Percentiles rank a stretch among this genome's conserved stretches.
Evolutionary conservation across 2,329 filamentous ascomycete genomes (phyloP).

Genomic region (Paramyrothecium sp.): DNA sequence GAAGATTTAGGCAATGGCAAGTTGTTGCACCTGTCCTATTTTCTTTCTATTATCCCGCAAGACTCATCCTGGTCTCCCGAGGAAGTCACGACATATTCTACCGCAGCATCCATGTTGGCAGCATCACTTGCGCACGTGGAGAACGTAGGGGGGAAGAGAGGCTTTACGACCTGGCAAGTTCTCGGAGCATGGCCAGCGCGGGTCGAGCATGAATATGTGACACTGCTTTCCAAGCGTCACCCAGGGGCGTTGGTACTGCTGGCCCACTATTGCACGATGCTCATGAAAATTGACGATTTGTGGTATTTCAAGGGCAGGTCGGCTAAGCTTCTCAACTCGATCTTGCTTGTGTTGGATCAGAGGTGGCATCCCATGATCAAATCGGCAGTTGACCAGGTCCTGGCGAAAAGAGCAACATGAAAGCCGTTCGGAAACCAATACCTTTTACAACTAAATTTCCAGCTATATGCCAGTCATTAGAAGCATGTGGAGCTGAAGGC

Average conservation of each 20-base stretch:
- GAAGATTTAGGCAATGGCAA: not conserved
- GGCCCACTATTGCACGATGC: constrained; percentile 8
- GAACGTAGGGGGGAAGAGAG: not conserved
- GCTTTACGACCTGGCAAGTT: constrained; percentile 4
- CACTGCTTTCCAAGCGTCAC: constrained; percentile 1
- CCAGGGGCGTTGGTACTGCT: constrained; percentile 7
- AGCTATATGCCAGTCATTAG: too few relatives aligned
- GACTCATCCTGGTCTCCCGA: not conserved
- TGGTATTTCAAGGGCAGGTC: constrained; percentile 7
- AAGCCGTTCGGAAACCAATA: not conserved
- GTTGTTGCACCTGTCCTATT: not conserved
- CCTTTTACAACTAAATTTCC: too few relatives aligned
- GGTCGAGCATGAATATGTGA: constrained; percentile 5
- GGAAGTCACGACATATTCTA: not conserved
- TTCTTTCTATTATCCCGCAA: not conserved
- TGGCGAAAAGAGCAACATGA: not conserved
- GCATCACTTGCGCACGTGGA: constrained; percentile 2
- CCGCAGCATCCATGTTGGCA: not conserved
- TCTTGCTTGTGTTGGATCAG: not conserved
- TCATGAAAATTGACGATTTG: constrained; percentile 2
- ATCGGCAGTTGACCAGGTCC: not conserved
- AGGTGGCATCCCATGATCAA: not conserved
- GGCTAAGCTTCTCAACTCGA: not conserved
- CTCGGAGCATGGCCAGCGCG: constrained; percentile 6
- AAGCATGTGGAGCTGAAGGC: too few relatives aligned